These are phyloP conservation scores for Grigorovia jiainica DNA, from an alignment of 805 yeast species.

Conservation along the genomic window DNA sequence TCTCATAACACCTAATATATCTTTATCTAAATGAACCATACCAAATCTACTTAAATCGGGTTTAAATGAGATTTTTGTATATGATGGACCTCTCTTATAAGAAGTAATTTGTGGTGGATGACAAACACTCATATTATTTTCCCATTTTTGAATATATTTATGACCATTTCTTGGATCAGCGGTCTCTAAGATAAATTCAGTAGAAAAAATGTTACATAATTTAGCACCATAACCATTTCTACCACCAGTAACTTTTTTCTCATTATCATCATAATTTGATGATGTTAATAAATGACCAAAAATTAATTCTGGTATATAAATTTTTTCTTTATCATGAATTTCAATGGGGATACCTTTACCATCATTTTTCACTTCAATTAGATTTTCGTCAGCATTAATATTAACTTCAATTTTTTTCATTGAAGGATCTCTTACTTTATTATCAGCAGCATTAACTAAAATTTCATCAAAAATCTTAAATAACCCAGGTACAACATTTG, in stretches of 20 bases:
- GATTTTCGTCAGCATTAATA: conserved; percentile 64
- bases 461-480: conserved; percentile 96
- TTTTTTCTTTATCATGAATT: conserved; percentile 82
- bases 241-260: conserved; percentile 96
- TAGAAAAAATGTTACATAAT: conserved; percentile 89
- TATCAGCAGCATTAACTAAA: conserved; percentile 96
- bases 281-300: conserved; percentile 93
- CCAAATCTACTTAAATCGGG: conserved; percentile 82
- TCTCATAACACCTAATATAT: conserved; percentile 71
- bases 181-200: conserved; percentile 78
- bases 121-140: conserved; percentile 70
- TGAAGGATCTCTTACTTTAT: conserved; percentile 85
- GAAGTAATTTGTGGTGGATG: conserved; percentile 63
- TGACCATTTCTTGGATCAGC: conserved; percentile 61
- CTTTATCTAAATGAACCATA: conserved; percentile 78
- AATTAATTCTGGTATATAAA: conserved; percentile 91
- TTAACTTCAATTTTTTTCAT: conserved; percentile 84
- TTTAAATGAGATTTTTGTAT: conserved; percentile 75
- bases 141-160: conserved; percentile 77
- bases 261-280: conserved; percentile 90
- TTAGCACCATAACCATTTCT: conserved; percentile 98
- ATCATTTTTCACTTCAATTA: conserved; percentile 78
- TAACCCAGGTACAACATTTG: conserved; percentile 86
- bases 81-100: conserved; percentile 51
- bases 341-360: conserved; percentile 95